Evolutionary conservation across 2,329 filamentous ascomycete genomes (phyloP).

Genomic region (Trichophyton simii): DNA sequence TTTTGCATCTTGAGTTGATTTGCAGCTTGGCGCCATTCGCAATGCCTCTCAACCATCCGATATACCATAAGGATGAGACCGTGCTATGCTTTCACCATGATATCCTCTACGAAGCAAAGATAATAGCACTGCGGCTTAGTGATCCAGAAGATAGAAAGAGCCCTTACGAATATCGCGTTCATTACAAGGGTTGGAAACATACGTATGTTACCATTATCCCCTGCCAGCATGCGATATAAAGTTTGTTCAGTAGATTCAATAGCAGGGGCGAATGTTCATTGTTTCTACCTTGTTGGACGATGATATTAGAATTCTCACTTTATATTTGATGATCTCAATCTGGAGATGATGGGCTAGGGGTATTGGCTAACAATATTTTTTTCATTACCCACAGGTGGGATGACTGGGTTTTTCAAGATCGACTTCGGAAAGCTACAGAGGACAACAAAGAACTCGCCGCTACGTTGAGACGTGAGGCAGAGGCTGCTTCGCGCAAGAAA

Average conservation of each 20-base stretch:
- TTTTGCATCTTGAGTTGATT: background rate
- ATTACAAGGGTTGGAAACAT: slow-evolving; percentile 99
- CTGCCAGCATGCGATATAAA: background rate
- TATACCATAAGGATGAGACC: slow-evolving; percentile 69
- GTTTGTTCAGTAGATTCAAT: background rate
- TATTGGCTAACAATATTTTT: background rate
- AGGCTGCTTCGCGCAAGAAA: slow-evolving; percentile 24
- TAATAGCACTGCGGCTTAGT: slow-evolving; percentile 61
- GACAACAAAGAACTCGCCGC: slow-evolving; percentile 83
- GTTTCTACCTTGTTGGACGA: background rate
- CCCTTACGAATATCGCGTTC: slow-evolving; percentile 76
- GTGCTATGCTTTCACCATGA: slow-evolving; percentile 96
- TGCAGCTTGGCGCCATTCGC: background rate
- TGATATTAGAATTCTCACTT: too few species aligned
- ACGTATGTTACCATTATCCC: slow-evolving; percentile 47
- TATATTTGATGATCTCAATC: background rate
- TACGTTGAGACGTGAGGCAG: slow-evolving; percentile 34
- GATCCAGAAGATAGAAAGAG: slow-evolving; percentile 56
- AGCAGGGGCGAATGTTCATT: background rate
- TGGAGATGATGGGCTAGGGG: too few species aligned
- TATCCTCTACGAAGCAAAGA: slow-evolving; percentile 93
- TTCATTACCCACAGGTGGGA: slow-evolving; percentile 56
- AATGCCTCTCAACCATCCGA: slow-evolving; percentile 37
- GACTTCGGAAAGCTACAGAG: slow-evolving; percentile 84
- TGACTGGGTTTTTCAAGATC: slow-evolving; percentile 91